Percentiles rank a stretch among this genome's conserved stretches.
These are phyloP conservation scores for Roridomyces roridus DNA, from an alignment of 768 basidiomycete genomes.

Conservation along the genomic window DNA sequence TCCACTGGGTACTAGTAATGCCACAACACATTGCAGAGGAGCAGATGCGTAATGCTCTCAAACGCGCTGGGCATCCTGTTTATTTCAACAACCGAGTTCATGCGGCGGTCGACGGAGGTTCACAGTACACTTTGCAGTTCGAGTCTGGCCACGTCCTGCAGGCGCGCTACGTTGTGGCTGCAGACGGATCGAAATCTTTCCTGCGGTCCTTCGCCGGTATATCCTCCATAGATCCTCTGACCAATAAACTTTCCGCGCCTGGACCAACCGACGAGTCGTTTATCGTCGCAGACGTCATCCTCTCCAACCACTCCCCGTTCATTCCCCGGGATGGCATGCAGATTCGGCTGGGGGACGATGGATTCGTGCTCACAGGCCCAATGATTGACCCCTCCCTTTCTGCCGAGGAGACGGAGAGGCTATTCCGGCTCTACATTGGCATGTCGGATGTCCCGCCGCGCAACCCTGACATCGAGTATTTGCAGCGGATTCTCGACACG, in stretches of 20 bases:
- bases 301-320: not conserved
- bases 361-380: slow-evolving; percentile 11
- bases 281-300: slow-evolving; percentile 5
- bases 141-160: slow-evolving; percentile 44
- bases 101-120: slow-evolving; percentile 23
- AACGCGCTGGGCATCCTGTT: slow-evolving; percentile 33
- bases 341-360: slow-evolving; percentile 9
- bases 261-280: slow-evolving; percentile 7
- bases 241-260: slow-evolving; percentile 3
- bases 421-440: slow-evolving; percentile 16
- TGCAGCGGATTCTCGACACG: slow-evolving; percentile 13
- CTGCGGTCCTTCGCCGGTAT: slow-evolving; percentile 30
- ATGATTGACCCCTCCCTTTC: not conserved
- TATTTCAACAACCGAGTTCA: slow-evolving; percentile 39
- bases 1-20: slow-evolving; percentile 40
- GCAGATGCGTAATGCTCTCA: slow-evolving; percentile 38
- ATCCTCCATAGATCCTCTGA: not conserved
- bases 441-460: slow-evolving; percentile 11
- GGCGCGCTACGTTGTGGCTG: slow-evolving; percentile 48
- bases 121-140: slow-evolving; percentile 39
- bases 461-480: slow-evolving; percentile 7
- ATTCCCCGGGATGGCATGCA: not conserved
- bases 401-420: not conserved
- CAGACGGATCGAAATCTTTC: slow-evolving; percentile 45
- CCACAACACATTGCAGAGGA: slow-evolving; percentile 47